These are phyloP conservation scores for Pestalotiopsis sp. DNA, from an alignment of 2,329 filamentous ascomycete genomes.

Conservation along the genomic window DNA sequence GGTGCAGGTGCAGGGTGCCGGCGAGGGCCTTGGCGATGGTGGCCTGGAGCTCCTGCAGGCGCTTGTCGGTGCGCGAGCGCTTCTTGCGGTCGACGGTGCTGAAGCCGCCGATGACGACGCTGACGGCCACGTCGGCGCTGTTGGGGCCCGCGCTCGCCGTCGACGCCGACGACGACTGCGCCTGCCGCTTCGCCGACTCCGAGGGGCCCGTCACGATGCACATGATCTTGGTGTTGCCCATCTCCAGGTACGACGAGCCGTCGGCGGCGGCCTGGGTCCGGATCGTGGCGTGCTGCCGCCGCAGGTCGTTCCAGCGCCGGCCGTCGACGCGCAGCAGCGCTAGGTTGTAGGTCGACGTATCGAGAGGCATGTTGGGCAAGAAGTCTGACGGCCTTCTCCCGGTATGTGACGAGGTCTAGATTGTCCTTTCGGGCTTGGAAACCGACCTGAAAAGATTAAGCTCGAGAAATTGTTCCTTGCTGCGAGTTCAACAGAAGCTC, in stretches of 20 bases:
- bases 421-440: neutral
- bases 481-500: neutral
- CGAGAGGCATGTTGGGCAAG: slow-evolving; percentile 73
- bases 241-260: slow-evolving; percentile 89
- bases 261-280: slow-evolving; percentile 90
- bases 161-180: slow-evolving; percentile 42
- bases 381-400: neutral
- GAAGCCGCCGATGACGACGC: slow-evolving; percentile 85
- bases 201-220: slow-evolving; percentile 86
- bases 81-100: slow-evolving; percentile 82
- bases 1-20: slow-evolving; percentile 76
- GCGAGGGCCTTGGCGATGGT: slow-evolving; percentile 78
- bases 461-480: neutral
- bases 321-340: slow-evolving; percentile 81
- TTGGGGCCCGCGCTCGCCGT: slow-evolving; percentile 29
- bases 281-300: slow-evolving; percentile 84
- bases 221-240: slow-evolving; percentile 97
- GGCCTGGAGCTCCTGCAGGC: slow-evolving; percentile 72
- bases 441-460: neutral
- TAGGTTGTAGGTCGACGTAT: slow-evolving; percentile 87
- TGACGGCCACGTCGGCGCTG: slow-evolving; percentile 72
- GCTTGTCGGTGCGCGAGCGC: slow-evolving; percentile 77
- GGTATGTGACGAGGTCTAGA: neutral
- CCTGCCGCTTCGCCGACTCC: slow-evolving; percentile 58
- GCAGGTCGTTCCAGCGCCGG: slow-evolving; percentile 95